Percentiles rank a stretch among this genome's conserved stretches.
phyloP scores from a whole-genome alignment of 2,329 filamentous ascomycete species.

The Apiospora aurea region DNA sequence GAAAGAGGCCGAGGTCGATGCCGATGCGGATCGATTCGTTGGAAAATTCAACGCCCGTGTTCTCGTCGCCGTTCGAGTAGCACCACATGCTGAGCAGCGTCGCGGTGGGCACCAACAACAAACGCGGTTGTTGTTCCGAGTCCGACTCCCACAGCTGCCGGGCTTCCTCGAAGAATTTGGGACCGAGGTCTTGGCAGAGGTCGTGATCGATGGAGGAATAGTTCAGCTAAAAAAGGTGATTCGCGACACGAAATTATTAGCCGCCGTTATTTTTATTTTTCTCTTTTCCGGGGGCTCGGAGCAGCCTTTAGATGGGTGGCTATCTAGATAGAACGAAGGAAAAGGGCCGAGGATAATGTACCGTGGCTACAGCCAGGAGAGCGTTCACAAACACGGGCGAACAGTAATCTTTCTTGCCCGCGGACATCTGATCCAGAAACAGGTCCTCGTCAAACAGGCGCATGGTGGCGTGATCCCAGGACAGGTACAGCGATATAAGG shows the following conservation, averaged over 20 bases:
- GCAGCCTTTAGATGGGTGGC: not conserved
- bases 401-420: constrained; percentile 6
- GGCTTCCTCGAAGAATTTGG: constrained; percentile 21
- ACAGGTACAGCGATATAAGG: constrained; percentile 23
- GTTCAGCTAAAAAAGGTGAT: constrained; percentile 13
- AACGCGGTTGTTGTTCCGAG: not conserved
- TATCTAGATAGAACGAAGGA: not conserved
- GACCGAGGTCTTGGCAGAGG: not conserved
- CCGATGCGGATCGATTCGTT: not conserved
- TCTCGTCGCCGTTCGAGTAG: constrained; percentile 11
- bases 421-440: constrained; percentile 13
- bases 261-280: not conserved
- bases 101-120: constrained; percentile 16
- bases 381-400: constrained; percentile 23
- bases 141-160: constrained; percentile 6
- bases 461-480: constrained; percentile 24
- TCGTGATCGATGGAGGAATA: constrained; percentile 20
- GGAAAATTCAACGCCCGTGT: not conserved
- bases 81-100: constrained; percentile 23
- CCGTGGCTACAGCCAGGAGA: constrained; percentile 18
- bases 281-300: not conserved
- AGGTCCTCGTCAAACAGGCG: constrained; percentile 22
- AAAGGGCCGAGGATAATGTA: not conserved
- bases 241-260: not conserved
- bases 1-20: constrained; percentile 19